Conservation (phyloP, 176 grass and related monocot species). For the Oryza nivara region DNA sequence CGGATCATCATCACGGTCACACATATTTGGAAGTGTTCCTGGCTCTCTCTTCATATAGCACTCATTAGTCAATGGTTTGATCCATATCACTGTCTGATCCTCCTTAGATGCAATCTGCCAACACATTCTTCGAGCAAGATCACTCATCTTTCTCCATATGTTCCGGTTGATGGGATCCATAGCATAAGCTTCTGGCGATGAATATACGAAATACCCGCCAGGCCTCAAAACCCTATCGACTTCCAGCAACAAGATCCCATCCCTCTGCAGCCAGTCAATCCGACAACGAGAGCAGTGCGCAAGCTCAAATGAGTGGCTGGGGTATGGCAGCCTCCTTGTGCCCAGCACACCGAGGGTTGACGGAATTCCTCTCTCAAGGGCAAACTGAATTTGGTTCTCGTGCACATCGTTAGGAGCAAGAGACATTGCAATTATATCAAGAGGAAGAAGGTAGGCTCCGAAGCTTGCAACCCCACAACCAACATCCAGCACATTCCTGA, state of each 20-base stretch:
- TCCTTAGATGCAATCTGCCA: conserved; percentile 74
- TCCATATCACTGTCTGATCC: conserved; percentile 80
- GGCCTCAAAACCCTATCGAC: conserved; percentile 72
- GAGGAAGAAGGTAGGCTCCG: conserved; percentile 70
- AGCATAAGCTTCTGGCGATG: conserved; percentile 80
- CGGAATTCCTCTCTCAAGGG: conserved; percentile 76
- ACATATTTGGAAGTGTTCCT: conserved; percentile 59
- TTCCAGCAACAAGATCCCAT: conserved; percentile 80
- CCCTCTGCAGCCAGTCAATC: conserved; percentile 85
- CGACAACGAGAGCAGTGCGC: conserved; percentile 78
- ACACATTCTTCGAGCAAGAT: conserved; percentile 69
- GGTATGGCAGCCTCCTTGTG: conserved; percentile 70
- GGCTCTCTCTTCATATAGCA: conserved; percentile 72
- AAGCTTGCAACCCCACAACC: conserved; percentile 86
- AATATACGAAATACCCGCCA: conserved; percentile 84
- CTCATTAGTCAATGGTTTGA: conserved; percentile 74
- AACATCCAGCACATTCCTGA: conserved; percentile 76
- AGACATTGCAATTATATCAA: conserved; percentile 64
- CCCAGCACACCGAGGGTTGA: conserved; percentile 74
- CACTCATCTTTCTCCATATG: conserved; percentile 74
- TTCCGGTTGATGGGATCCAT: conserved; percentile 57
- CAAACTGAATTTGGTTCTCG: conserved; percentile 91
- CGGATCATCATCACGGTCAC: conserved; percentile 52
- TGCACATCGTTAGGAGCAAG: conserved; percentile 84
- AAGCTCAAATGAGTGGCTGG: conserved; percentile 68